Conservation (phyloP, 441 rosid species). For the Pelargonium myrrhifolium region DNA sequence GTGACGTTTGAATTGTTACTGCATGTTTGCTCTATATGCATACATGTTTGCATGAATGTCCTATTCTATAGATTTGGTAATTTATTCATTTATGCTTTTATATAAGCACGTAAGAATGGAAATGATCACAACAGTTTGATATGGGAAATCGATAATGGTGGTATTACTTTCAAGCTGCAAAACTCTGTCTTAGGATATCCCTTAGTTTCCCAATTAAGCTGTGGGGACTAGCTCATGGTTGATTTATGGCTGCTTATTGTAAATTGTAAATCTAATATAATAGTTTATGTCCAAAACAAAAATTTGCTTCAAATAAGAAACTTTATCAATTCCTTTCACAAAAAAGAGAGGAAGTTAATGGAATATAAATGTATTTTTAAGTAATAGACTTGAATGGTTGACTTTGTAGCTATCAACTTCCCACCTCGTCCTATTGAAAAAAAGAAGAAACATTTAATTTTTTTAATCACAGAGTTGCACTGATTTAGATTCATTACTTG, state of each 20-base stretch:
- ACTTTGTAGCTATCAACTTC: background rate
- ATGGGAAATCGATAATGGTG: background rate
- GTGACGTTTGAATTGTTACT: background rate
- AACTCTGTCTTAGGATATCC: background rate
- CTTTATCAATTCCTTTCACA: background rate
- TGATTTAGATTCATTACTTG: no score
- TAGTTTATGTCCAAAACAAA: background rate
- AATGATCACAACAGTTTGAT: background rate
- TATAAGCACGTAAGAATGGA: background rate
- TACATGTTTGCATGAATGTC: background rate
- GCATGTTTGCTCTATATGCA: background rate
- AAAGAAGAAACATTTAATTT: background rate
- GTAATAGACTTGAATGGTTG: background rate
- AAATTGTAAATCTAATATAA: background rate
- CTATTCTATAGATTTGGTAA: slow-evolving; percentile 1
- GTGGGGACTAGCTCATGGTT: background rate
- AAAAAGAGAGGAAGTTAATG: background rate
- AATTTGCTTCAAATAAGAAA: background rate
- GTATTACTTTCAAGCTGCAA: background rate
- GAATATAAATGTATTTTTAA: background rate
- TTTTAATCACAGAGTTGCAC: no score
- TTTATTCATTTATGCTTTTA: background rate
- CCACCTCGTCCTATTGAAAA: background rate
- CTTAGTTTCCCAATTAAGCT: background rate
- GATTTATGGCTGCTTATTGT: background rate